Percentiles rank a stretch among this genome's conserved stretches.
Conservation (phyloP, 192 early-diverging fungal genomes). For the Entophlyctis helioformis region DNA sequence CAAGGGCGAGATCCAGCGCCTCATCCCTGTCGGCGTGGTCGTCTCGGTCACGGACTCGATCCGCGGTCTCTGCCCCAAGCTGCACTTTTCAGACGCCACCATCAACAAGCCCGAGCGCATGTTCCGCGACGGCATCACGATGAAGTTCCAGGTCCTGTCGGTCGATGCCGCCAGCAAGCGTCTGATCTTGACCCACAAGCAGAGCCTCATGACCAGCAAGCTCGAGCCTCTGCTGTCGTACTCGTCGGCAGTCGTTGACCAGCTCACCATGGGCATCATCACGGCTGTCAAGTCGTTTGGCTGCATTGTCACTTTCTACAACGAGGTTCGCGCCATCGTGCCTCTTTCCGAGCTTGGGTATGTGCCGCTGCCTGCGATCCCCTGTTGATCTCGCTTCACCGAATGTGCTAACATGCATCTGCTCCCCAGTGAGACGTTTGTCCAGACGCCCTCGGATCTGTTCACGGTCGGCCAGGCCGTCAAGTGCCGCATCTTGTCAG, state of each 20-base stretch:
- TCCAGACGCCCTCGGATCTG: constrained; percentile 45
- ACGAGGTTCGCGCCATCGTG: constrained; percentile 55
- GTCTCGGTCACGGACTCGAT: constrained; percentile 31
- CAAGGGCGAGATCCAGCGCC: constrained; percentile 26
- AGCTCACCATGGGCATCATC: constrained; percentile 54
- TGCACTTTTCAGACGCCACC: constrained; percentile 63
- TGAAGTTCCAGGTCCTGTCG: constrained; percentile 53
- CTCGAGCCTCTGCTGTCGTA: constrained; percentile 53
- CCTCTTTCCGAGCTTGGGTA: constrained; percentile 52
- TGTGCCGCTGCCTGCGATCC: not conserved
- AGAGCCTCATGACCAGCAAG: constrained; percentile 55
- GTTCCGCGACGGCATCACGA: constrained; percentile 61
- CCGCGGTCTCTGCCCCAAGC: constrained; percentile 56
- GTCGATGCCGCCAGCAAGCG: constrained; percentile 37
- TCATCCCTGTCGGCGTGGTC: constrained; percentile 22
- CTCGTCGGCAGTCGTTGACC: constrained; percentile 44
- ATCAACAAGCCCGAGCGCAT: constrained; percentile 61
- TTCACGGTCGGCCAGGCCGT: constrained; percentile 65
- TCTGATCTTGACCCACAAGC: constrained; percentile 64
- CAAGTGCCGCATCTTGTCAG: constrained; percentile 59
- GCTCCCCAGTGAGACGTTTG: constrained; percentile 11
- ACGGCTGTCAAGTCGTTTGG: constrained; percentile 45
- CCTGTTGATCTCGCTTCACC: not conserved
- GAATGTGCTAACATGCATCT: no score
- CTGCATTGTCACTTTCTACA: constrained; percentile 68